phyloP scores from a whole-genome alignment of 148 eudicot genomes.

The Camellia lanceoleosa region DNA sequence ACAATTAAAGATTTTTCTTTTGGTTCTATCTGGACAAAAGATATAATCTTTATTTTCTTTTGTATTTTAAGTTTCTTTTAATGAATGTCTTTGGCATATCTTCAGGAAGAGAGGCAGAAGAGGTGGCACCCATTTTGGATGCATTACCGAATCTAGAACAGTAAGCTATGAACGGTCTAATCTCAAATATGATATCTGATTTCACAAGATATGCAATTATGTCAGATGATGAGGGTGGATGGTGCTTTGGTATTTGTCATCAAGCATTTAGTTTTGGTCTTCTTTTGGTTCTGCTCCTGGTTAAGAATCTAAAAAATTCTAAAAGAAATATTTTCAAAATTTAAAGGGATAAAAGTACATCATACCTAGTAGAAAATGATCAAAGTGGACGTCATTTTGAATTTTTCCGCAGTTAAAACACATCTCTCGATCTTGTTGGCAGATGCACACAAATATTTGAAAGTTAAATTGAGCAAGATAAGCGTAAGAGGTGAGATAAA shows the following conservation, averaged over 20 bases:
- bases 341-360: background rate
- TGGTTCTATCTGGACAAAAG: background rate
- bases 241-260: conserved; percentile 8
- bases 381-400: background rate
- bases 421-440: background rate
- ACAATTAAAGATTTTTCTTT: background rate
- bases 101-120: conserved; percentile 94
- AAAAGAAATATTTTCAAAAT: background rate
- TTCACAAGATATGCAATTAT: background rate
- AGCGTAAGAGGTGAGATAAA: background rate
- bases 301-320: background rate
- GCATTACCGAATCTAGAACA: conserved; percentile 96
- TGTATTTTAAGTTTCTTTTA: background rate
- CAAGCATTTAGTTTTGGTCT: background rate
- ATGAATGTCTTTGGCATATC: conserved; percentile 9
- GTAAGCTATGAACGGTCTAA: conserved; percentile 41
- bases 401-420: background rate
- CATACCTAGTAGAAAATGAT: background rate
- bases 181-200: background rate
- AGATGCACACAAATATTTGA: background rate
- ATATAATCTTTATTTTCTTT: background rate
- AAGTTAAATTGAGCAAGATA: background rate
- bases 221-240: background rate
- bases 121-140: conserved; percentile 86
- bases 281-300: background rate